Base-by-base conservation (phyloP, 2,329 filamentous ascomycete species). In the Tolypocladium capitatum region DNA sequence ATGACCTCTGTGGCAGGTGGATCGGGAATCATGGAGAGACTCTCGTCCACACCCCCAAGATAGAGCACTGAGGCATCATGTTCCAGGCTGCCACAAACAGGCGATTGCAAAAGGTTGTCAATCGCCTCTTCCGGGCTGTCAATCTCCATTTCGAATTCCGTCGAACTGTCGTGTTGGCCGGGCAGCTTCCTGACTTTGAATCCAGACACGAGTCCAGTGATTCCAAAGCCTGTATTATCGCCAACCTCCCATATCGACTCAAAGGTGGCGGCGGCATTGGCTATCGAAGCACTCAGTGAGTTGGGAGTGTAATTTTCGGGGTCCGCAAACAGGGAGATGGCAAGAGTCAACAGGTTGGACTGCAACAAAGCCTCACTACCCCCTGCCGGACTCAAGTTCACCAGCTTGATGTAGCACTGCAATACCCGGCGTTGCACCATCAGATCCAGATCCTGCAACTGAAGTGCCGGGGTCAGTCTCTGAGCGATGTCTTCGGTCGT, bases 201-300 rank as follows among this genome's bases (percentile, higher is more conserved):
- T 0, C 88, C 86, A 21, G 79, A 75, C 1, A 94, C 81, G 21
- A 97, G 70, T 1, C 90, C 87, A 10, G 87, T 94, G 16, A 98
- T 83, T 3, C 94, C 92, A 63, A 95, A 97, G 1, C 90, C 91
- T 56, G 83, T 90, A 60, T 97, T 97, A 63, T 98, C 92, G 9
- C 83, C 85, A 7, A 95, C 79, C 52, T 97, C 91, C 92, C 92
- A 98, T 35, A 98, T 80, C 1, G 82, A 90, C 58, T 98, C 92
- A 58, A 97, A 96, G 3, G 81, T 85, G 6, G 86, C 88, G 1
- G 89, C 86, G 16, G 90, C 86, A 55, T 84, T 92, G 18, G 91
- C 91, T 58, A 98, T 96, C 0, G 90, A 88, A 14, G 87, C 85
- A 58, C 91, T 94, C 43, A 97, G 64, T 2, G 89, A 91, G 57